Evolutionary conservation across 2,329 filamentous ascomycete species (phyloP).

Genomic region (Zymoseptoria pseudotritici): DNA sequence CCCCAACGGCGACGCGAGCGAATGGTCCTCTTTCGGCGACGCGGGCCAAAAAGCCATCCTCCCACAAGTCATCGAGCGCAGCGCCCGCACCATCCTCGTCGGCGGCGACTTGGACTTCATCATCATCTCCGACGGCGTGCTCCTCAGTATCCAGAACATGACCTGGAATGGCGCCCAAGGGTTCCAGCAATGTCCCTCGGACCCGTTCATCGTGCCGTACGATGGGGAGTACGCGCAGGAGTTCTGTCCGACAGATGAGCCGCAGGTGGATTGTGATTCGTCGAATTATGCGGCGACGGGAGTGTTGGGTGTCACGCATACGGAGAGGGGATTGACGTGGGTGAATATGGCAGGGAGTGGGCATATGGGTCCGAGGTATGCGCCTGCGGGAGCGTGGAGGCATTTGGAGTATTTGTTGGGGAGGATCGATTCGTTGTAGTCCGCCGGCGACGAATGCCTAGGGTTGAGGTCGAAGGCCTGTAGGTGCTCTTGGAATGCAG

Average conservation of each 20-base stretch:
- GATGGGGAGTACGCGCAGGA: slow-evolving; percentile 2
- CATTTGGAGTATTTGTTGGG: slow-evolving; percentile 39
- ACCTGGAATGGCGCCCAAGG: slow-evolving; percentile 25
- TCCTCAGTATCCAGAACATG: slow-evolving; percentile 25
- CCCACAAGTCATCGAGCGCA: slow-evolving; percentile 23
- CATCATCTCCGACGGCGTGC: slow-evolving; percentile 21
- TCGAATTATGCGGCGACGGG: slow-evolving; percentile 18
- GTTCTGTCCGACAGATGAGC: not conserved
- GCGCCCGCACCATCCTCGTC: slow-evolving; percentile 26
- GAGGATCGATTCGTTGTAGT: slow-evolving; percentile 19
- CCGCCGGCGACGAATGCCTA: not conserved
- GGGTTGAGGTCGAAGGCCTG: no score
- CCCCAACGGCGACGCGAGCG: slow-evolving; percentile 12
- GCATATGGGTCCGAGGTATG: slow-evolving; percentile 30
- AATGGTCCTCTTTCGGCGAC: slow-evolving; percentile 13
- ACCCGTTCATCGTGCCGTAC: slow-evolving; percentile 22
- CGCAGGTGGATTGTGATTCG: not conserved
- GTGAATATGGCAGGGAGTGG: slow-evolving; percentile 18
- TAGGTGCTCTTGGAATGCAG: no score
- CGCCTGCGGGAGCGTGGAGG: slow-evolving; percentile 36
- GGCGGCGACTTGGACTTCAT: slow-evolving; percentile 22
- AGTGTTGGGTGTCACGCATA: slow-evolving; percentile 18
- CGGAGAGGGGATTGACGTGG: slow-evolving; percentile 22
- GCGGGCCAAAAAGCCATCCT: slow-evolving; percentile 4
- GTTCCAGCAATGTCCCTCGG: slow-evolving; percentile 17